Evolutionary conservation across 192 early-diverging fungal species (phyloP), one percentile per base, ranked within the genome.

Genomic region (Linnemannia exigua): DNA sequence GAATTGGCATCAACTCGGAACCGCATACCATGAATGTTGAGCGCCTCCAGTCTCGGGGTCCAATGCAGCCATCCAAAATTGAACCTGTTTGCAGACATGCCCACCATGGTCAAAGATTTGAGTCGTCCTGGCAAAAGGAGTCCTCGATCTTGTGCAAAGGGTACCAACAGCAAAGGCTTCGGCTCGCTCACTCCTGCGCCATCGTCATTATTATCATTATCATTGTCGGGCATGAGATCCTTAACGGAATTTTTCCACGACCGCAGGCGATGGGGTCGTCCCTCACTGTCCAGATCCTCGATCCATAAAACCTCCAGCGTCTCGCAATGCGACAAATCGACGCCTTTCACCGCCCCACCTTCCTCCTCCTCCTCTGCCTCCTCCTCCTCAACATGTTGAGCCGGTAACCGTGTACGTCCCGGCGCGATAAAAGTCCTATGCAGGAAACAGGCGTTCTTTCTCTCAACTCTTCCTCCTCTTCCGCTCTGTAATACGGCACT

Each of bases 51-150:
- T 33, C 36, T 20, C 1, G 76, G 76, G 3, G 76, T 70, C 2
- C 28, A 5, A 5, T 16, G 33, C 15, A 77, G 50, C 76, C 66
- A 77, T 22, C 67, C 76, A n/a, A 77, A 70, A 37, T 77, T 77
- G 67, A 77, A 77, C 47, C 5, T 22, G 11, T 54, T 48, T 22
- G 76, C 76, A 6, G 76, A 70, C 12, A 51, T 17, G 2, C 76
- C 76, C 0, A 70, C n/a, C 67, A 77, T 48, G 19, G 50, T 41
- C 15, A 77, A 22, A 5, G 76, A 19, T 38, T 52, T 77, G 20
- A 77, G 35, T 5, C 48, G 66, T 28, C 67, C 6, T 6, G 76
- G 76, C 5, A 77, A 52, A 19, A 19, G 17, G 67, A 77, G 16
- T 52, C 76, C 76, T 54, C 51, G 67, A 51, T 77, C 19, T 15